Evolutionary conservation across 345 rosid genomes (phyloP).

Genomic region (Moricandia arvensis): DNA sequence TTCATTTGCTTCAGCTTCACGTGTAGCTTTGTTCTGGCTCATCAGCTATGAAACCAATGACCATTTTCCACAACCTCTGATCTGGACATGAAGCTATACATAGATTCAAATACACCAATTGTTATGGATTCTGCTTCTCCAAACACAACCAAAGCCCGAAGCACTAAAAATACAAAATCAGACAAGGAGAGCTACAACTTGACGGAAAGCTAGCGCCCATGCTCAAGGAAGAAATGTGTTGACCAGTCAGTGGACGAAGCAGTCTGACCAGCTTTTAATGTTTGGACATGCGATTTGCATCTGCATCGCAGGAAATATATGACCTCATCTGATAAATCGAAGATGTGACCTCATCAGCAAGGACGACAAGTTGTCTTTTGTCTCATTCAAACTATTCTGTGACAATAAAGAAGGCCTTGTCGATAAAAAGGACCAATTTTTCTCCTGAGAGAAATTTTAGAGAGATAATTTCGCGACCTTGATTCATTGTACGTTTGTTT

Average conservation of each 20-base stretch:
- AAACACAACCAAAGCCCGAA: background rate
- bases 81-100: too few relatives aligned
- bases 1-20: too few relatives aligned
- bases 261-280: background rate
- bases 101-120: background rate
- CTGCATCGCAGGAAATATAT: too few relatives aligned
- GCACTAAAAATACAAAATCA: background rate
- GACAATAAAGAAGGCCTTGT: background rate
- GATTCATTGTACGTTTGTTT: background rate
- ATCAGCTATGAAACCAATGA: too few relatives aligned
- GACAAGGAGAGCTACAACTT: background rate
- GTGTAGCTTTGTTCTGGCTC: too few relatives aligned
- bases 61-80: too few relatives aligned
- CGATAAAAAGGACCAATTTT: background rate
- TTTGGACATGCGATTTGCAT: too few relatives aligned
- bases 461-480: background rate
- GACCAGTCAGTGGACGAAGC: background rate
- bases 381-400: too few relatives aligned
- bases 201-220: background rate
- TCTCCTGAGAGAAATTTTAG: background rate
- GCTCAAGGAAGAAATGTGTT: background rate
- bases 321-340: too few relatives aligned
- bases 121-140: background rate
- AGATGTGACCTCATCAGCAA: too few relatives aligned
- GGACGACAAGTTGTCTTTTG: too few relatives aligned